Evolutionary conservation across 345 rosid genomes (phyloP).

Genomic region (Salix brachista): DNA sequence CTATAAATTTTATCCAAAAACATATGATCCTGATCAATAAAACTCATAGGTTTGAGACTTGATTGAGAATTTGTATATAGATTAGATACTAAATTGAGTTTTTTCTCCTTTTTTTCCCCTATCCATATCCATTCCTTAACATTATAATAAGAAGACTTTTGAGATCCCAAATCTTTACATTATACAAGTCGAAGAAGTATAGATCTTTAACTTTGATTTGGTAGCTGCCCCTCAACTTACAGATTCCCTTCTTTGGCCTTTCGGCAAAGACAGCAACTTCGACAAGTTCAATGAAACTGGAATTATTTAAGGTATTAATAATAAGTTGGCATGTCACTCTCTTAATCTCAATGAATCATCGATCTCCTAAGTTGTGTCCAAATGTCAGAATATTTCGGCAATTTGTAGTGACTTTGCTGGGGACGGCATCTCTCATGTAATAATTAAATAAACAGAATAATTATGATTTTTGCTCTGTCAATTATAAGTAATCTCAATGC

Average conservation of each 20-base stretch:
- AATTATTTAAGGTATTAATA: constrained; percentile 1
- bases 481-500: background rate
- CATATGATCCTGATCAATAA: no score
- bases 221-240: background rate
- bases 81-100: no score
- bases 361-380: background rate
- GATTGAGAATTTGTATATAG: no score
- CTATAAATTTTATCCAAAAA: no score
- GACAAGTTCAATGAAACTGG: background rate
- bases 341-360: background rate
- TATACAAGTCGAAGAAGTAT: background rate
- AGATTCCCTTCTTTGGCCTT: background rate
- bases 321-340: constrained; percentile 17
- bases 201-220: background rate
- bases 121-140: no score
- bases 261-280: background rate
- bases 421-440: background rate
- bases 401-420: background rate
- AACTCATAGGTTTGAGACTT: no score
- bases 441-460: background rate
- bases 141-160: background rate
- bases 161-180: no score
- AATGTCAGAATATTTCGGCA: background rate
- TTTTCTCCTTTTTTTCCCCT: no score
- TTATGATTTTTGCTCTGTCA: background rate